These are phyloP conservation scores for Scutellaria baicalensis DNA, from an alignment of 257 asterid genomes.

Conservation along the genomic window DNA sequence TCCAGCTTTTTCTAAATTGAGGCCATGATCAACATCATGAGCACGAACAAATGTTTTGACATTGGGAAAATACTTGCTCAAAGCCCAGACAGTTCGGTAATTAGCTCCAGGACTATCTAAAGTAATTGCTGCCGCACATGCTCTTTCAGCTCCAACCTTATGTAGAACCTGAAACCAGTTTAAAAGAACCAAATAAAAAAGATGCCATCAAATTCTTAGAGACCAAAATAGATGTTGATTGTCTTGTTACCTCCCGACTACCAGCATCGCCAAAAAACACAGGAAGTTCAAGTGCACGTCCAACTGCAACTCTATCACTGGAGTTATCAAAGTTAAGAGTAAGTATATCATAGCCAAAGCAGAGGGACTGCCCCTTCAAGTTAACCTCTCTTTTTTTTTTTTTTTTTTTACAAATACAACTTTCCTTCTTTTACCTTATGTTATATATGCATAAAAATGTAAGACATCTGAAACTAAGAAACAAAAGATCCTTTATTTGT, in stretches of 20 bases:
- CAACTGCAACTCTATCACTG: constrained; percentile 94
- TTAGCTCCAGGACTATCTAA: constrained; percentile 98
- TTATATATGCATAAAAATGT: neutral
- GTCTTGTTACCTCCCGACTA: constrained; percentile 77
- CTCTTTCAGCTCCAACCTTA: constrained; percentile 96
- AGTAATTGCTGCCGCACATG: constrained; percentile 98
- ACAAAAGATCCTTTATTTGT: neutral
- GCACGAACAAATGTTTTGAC: constrained; percentile 98
- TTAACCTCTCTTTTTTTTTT: neutral
- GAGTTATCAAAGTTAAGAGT: constrained; percentile 14
- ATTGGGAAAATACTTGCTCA: constrained; percentile 92
- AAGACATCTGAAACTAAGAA: neutral
- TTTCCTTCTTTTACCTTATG: neutral
- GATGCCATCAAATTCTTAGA: neutral
- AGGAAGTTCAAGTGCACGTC: constrained; percentile 99
- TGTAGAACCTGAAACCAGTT: constrained; percentile 73
- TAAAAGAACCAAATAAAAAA: neutral
- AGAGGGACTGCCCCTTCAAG: neutral
- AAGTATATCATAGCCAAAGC: constrained; percentile 3
- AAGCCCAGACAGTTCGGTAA: constrained; percentile 99
- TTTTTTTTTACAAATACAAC: neutral
- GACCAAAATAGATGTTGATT: constrained; percentile 10
- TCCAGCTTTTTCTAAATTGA: constrained; percentile 95
- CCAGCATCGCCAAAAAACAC: constrained; percentile 99
- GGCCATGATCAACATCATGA: constrained; percentile 98